These are phyloP conservation scores for Anacardium occidentale DNA, from an alignment of 345 rosid genomes.

Conservation along the genomic window DNA sequence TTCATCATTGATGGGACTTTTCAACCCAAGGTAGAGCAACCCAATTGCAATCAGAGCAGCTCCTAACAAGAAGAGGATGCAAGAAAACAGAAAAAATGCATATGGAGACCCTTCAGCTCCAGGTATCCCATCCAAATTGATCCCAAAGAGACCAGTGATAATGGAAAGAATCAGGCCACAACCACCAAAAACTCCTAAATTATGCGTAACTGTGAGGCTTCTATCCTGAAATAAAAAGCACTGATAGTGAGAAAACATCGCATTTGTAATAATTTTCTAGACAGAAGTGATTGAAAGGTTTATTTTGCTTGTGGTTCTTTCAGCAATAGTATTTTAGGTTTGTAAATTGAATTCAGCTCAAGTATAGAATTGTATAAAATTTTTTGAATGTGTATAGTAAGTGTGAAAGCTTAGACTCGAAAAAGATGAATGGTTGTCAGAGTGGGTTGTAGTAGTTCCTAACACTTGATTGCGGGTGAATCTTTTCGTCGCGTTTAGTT, in stretches of 20 bases:
- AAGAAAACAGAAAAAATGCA: constrained; percentile 50
- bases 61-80: constrained; percentile 43
- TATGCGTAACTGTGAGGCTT: constrained; percentile 64
- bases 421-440: too few relatives aligned
- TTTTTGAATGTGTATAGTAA: too few relatives aligned
- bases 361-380: too few relatives aligned
- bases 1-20: constrained; percentile 45
- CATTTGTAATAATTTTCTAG: neutral
- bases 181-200: constrained; percentile 67
- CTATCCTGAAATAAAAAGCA: constrained; percentile 41
- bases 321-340: too few relatives aligned
- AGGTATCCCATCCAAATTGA: constrained; percentile 68
- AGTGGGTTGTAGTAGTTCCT: too few relatives aligned
- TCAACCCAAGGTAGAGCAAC: constrained; percentile 58
- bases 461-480: too few relatives aligned
- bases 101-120: constrained; percentile 42
- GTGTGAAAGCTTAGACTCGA: too few relatives aligned
- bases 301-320: too few relatives aligned
- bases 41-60: constrained; percentile 38
- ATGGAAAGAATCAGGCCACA: constrained; percentile 61
- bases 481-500: too few relatives aligned
- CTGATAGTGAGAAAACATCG: neutral
- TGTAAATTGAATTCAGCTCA: too few relatives aligned
- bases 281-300: neutral
- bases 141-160: constrained; percentile 61